These are phyloP conservation scores for Aspergillus unguis DNA, from an alignment of 2,329 filamentous ascomycete genomes.

Conservation along the genomic window DNA sequence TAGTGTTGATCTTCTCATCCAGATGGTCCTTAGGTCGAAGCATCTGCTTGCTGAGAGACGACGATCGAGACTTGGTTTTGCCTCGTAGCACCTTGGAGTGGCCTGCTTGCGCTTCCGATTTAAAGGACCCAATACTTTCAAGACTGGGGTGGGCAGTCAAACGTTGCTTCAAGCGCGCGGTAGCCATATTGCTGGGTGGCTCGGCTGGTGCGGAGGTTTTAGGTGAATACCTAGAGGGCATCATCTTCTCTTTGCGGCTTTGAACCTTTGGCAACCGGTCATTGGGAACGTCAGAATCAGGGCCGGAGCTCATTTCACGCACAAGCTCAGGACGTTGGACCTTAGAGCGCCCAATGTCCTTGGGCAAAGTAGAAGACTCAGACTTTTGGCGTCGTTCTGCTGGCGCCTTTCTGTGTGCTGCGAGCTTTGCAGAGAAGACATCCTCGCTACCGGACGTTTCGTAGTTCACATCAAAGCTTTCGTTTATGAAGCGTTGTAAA, in stretches of 20 bases:
- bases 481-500: conserved; percentile 40
- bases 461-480: conserved; percentile 30
- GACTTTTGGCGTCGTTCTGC: conserved; percentile 17
- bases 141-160: conserved; percentile 32
- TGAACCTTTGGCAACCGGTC: conserved; percentile 12
- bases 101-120: conserved; percentile 22
- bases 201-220: conserved; percentile 15
- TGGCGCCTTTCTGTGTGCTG: background rate
- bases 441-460: conserved; percentile 18
- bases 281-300: conserved; percentile 7
- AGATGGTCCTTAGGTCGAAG: conserved; percentile 62
- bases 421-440: conserved; percentile 7
- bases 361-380: conserved; percentile 8
- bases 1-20: conserved; percentile 74
- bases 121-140: conserved; percentile 31
- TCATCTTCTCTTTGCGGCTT: conserved; percentile 16
- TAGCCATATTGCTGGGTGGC: conserved; percentile 22
- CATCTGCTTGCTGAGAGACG: conserved; percentile 41
- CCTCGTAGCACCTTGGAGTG: conserved; percentile 8
- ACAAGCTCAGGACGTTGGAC: conserved; percentile 15
- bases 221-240: conserved; percentile 15
- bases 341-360: conserved; percentile 5
- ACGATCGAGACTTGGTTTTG: conserved; percentile 27
- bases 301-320: conserved; percentile 16
- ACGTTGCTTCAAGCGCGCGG: conserved; percentile 26